Percentiles rank a stretch among this genome's conserved stretches.
Evolutionary conservation across 352 stramenopile species (phyloP).

Genomic region (Pythium rhizo-oryzae): DNA sequence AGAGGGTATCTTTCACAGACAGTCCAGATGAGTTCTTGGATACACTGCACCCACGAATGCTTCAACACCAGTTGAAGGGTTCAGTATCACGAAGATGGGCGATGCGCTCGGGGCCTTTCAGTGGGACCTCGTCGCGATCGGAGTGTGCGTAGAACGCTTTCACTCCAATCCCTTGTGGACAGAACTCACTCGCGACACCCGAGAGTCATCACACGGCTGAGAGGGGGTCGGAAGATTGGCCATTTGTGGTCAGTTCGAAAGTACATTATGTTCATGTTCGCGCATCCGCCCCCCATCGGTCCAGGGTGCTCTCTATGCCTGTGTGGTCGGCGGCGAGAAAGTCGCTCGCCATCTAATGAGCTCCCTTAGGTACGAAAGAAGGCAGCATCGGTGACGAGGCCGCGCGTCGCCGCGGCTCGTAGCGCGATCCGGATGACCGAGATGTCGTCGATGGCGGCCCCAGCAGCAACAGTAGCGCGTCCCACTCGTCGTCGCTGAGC

Average conservation of each 20-base stretch:
- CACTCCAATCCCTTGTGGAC: no score
- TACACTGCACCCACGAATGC: no score
- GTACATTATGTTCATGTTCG: neutral
- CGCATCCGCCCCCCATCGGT: no score
- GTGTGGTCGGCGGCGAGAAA: neutral
- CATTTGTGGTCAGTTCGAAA: neutral
- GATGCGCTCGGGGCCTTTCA: no score
- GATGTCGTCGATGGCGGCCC: neutral
- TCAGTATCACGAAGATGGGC: no score
- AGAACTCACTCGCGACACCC: no score
- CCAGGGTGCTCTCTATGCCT: neutral
- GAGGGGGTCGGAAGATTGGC: neutral
- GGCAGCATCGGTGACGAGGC: neutral
- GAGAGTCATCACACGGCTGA: neutral
- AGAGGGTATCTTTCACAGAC: no score
- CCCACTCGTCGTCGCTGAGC: conserved; percentile 11
- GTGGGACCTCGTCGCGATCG: no score
- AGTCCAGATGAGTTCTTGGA: no score
- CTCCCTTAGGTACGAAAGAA: neutral
- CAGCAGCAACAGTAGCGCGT: conserved; percentile 2
- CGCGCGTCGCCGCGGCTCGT: neutral
- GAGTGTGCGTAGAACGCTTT: no score
- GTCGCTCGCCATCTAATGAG: neutral
- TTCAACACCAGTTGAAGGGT: no score
- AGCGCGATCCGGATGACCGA: neutral